phyloP scores from a whole-genome alignment of 441 rosid genomes.

The Gossypium lobatum region DNA sequence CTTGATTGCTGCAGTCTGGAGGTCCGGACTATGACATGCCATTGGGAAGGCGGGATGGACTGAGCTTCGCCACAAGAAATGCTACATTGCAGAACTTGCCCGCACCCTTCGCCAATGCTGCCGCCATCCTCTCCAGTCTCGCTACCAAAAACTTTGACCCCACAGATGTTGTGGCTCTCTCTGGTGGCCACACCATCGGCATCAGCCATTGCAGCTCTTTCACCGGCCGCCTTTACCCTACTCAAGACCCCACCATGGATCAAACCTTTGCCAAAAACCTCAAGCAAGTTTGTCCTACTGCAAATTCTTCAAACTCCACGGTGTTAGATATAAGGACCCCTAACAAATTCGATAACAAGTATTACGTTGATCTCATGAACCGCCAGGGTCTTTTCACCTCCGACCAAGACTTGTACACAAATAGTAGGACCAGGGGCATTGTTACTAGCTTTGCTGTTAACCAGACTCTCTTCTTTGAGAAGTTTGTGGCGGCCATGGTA shows the following conservation, averaged over 20 bases:
- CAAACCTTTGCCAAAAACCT: conserved; percentile 54
- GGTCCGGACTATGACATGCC: conserved; percentile 76
- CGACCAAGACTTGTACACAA: conserved; percentile 71
- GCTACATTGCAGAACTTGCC: conserved; percentile 46
- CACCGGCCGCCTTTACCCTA: conserved; percentile 41
- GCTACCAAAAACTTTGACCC: conserved; percentile 41
- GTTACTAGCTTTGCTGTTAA: conserved; percentile 24
- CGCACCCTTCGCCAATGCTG: conserved; percentile 36
- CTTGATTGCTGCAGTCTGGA: conserved; percentile 46
- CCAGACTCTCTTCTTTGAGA: conserved; percentile 53
- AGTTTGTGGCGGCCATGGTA: conserved; percentile 47
- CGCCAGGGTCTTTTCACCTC: conserved; percentile 79
- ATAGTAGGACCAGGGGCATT: conserved; percentile 46
- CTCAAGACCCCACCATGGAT: conserved; percentile 49
- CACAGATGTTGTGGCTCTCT: conserved; percentile 56
- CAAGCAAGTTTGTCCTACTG: conserved; percentile 45
- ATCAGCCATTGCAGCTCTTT: conserved; percentile 39
- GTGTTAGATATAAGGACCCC: conserved; percentile 59
- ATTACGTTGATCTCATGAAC: not conserved
- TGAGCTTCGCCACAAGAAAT: conserved; percentile 35
- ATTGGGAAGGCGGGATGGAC: conserved; percentile 67
- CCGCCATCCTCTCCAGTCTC: conserved; percentile 33
- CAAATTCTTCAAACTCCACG: conserved; percentile 34
- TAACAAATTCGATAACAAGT: conserved; percentile 14
- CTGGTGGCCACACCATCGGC: conserved; percentile 65